Evolutionary conservation across 495 filamentous ascomycete species (phyloP).

Genomic region (Hypoxylon perforatum): DNA sequence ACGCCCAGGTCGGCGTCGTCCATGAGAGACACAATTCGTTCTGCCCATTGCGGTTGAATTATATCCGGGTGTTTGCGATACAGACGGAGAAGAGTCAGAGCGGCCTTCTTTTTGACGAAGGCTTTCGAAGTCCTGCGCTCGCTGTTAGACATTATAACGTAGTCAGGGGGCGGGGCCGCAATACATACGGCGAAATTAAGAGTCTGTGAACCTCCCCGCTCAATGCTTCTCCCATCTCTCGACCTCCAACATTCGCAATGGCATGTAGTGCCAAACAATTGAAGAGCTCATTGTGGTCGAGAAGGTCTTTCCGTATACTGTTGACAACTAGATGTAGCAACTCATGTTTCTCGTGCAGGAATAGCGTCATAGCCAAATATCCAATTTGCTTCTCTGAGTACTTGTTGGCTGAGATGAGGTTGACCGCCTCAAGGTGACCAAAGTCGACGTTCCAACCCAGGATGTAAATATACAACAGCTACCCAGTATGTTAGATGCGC

Average conservation of each 20-base stretch:
- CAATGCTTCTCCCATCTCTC: constrained; percentile 96
- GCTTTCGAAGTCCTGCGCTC: constrained; percentile 84
- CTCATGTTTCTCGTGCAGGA: constrained; percentile 97
- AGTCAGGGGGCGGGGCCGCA: background rate
- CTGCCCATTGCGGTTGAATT: constrained; percentile 95
- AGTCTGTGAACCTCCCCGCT: constrained; percentile 93
- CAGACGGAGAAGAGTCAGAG: constrained; percentile 91
- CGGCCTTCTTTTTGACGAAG: constrained; percentile 99
- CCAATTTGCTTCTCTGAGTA: constrained; percentile 99
- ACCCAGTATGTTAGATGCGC: constrained; percentile 44
- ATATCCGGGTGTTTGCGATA: constrained; percentile 95
- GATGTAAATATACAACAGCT: constrained; percentile 98
- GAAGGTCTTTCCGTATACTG: constrained; percentile 95
- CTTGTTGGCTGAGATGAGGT: constrained; percentile 93
- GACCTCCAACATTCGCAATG: constrained; percentile 96
- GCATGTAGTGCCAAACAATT: constrained; percentile 98
- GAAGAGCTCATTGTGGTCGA: constrained; percentile 95
- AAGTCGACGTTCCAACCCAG: constrained; percentile 99
- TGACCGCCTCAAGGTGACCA: constrained; percentile 97
- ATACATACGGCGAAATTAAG: constrained; percentile 90
- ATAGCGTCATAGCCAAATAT: constrained; percentile 96
- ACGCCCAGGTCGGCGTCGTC: constrained; percentile 97
- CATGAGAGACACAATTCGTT: constrained; percentile 97
- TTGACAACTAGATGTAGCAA: constrained; percentile 96
- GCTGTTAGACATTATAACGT: constrained; percentile 12